Base-by-base conservation (phyloP, 2,329 filamentous ascomycete genomes). In the Dothistroma pini region DNA sequence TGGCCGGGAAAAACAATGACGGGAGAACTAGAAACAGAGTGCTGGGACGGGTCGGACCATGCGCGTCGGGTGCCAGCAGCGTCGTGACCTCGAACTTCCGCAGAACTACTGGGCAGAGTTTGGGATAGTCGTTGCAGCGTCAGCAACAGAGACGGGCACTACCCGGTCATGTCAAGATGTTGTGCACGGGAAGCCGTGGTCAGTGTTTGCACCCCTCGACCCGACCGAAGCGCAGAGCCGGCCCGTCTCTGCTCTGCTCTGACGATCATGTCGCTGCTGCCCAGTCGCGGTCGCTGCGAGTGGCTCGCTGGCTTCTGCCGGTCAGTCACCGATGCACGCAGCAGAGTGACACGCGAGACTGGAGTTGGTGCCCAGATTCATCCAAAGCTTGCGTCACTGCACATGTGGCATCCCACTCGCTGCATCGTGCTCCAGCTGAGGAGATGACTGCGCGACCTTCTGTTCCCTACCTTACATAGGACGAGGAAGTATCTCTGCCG, bases 301-400 rank as follows among this genome's bases (percentile, higher is more conserved):
- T 11, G n/a, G 19, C 49, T 25, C 49, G 9, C 49, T 22, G n/a
- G 49, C 47, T 52, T 29, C 4, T 52, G 49, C 10, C 34, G 51
- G 49, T n/a, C n/a, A n/a, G n/a, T n/a, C n/a, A n/a, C n/a, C n/a
- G n/a, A n/a, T 34, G 34, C 16, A 34, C 12, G 25, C n/a, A 10
- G 21, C n/a, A 52, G 49, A 16, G 19, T 52, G 22, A 29, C 49
- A 25, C 10, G 14, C 47, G 47, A 50, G 19, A n/a, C n/a, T n/a
- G n/a, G 49, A 29, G 7, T 53, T 51, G 51, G 19, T 53, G 51
- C 51, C 51, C 51, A 53, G 51, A 53, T n/a, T 53, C 3, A 4
- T 38, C 34, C 34, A 38, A 38, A 4, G 34, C 34, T 38, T 38
- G 34, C 34, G 34, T 38, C 34, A 38, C 34, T 16, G 34, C 34